Evolutionary conservation across 805 yeast genomes (phyloP), one percentile per base, ranked within the genome.

Genomic region (Barnettozyma wickerhamii): DNA sequence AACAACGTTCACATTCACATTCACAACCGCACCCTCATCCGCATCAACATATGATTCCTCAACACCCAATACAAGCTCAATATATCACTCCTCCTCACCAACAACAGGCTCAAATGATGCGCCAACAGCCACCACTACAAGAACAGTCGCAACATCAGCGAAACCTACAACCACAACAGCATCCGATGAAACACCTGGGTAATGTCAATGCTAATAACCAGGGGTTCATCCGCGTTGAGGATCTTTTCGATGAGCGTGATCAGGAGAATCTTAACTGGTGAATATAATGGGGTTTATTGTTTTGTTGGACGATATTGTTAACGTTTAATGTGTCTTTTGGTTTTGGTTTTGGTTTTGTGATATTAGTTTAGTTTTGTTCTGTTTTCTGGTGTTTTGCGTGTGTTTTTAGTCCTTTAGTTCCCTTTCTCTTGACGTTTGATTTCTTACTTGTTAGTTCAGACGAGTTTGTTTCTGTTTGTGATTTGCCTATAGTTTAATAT

Each of bases 211-310:
- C 13, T 6, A 35, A 21, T 13, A n/a, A 19, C 5, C 40, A 33
- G 10, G 14, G 31, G 1, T 36, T 35, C 9, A 40, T 36, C 12
- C 27, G 24, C 10, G 45, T 40, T 28, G 42, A 43, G 6, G 41
- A 46, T 33, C 10, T 46, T 3, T 46, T 46, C 38, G 45, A 38
- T 35, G 43, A 40, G 12, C 24, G 32, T 17, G 47, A 46, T 33
- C 40, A 44, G 7, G 43, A 43, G 29, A 40, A 35, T 15, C 15
- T 46, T 30, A 19, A 35, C 27, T 35, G 41, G 39, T 35, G n/a
- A 19, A 15, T 27, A 27, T 38, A n/a, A n/a, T n/a, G n/a, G n/a
- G n/a, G n/a, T 26, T 19, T 26, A 29, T 18, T 6, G 12, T 21
- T 19, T 34, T 15, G 6, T 19, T 21, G 23, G 20, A 14, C 28